Evolutionary conservation across 805 yeast genomes (phyloP).

Genomic region (Candida nanaspora): DNA sequence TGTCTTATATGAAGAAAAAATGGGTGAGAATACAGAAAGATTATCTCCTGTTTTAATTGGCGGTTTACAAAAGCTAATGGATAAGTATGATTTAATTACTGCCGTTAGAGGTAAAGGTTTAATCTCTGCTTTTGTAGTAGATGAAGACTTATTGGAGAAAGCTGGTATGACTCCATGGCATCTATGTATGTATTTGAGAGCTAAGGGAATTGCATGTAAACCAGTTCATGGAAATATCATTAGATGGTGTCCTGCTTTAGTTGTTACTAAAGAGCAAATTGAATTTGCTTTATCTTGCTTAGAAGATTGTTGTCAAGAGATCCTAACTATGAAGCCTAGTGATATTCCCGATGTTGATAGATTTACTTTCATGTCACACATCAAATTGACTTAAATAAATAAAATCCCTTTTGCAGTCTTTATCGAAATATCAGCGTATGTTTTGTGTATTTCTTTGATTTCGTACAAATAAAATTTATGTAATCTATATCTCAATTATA

Average conservation of each 20-base stretch:
- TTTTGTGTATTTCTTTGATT: background rate
- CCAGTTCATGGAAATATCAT: slow-evolving; percentile 17
- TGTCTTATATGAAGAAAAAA: slow-evolving; percentile 19
- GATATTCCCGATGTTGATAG: slow-evolving; percentile 15
- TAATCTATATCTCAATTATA: slow-evolving; percentile 27
- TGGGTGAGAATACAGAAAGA: slow-evolving; percentile 13
- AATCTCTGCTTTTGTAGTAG: slow-evolving; percentile 18
- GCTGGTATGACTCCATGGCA: slow-evolving; percentile 17
- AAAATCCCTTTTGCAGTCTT: no score
- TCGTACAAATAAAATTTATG: background rate
- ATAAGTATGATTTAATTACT: slow-evolving; percentile 12
- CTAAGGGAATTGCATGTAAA: slow-evolving; percentile 19
- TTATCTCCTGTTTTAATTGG: slow-evolving; percentile 13
- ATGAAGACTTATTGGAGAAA: slow-evolving; percentile 7
- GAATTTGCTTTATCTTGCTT: slow-evolving; percentile 9
- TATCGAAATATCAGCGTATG: no score
- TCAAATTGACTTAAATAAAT: background rate
- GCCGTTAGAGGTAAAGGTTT: slow-evolving; percentile 19
- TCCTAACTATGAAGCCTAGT: slow-evolving; percentile 6
- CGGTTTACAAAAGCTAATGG: slow-evolving; percentile 11
- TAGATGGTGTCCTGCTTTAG: slow-evolving; percentile 17
- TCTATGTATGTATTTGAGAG: slow-evolving; percentile 18
- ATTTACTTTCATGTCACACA: slow-evolving; percentile 10
- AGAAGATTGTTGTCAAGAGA: slow-evolving; percentile 12
- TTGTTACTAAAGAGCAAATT: slow-evolving; percentile 13